Evolutionary conservation across 2,329 filamentous ascomycete genomes (phyloP), one percentile per base, ranked within the genome.

Genomic region (Alternaria postmessia): DNA sequence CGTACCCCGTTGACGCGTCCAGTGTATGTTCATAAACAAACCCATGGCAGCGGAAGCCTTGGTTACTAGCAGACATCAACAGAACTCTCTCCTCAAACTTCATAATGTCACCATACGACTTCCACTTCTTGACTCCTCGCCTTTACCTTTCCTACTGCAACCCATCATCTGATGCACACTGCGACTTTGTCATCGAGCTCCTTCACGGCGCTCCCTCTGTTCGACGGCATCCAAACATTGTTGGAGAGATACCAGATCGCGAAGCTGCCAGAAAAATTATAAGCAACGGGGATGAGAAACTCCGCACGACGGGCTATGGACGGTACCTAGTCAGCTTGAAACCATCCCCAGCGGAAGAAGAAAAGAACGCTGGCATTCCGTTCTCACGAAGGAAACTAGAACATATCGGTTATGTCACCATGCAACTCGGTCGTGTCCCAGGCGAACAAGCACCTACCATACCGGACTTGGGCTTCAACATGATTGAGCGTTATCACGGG

Each of bases 51-150:
- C 5, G 18, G 7, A 18, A 14, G 39, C 4, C 9, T n/a, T 3
- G 14, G 18, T 7, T 12, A 7, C 8, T 9, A 34, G 4, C 36
- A 14, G 39, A 11, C 30, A 20, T 28, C 32, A 20, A 30, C 12
- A 24, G 26, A 8, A 34, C 14, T 20, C 22, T 26, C 7, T 4
- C 12, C 2, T 32, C 16, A 2, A 36, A n/a, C 16, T 6, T 51
- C 36, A 38, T 26, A 3, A 60, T 60, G 60, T 42, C 57, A 42
- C 26, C 28, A 32, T 46, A 38, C 80, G 82, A 88, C 76, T 91
- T 91, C 84, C 87, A 91, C 3, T 78, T 68, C 74, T 91, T 89
- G 0, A 87, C 82, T 0, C 87, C 87, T 0, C 70, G 70, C 2
- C 62, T 73, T 14, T 59, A 67, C 42, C 41, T 73, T 7, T 67